These are phyloP conservation scores for Talaromyces borbonicus DNA, from an alignment of 495 filamentous ascomycete genomes.

Conservation along the genomic window DNA sequence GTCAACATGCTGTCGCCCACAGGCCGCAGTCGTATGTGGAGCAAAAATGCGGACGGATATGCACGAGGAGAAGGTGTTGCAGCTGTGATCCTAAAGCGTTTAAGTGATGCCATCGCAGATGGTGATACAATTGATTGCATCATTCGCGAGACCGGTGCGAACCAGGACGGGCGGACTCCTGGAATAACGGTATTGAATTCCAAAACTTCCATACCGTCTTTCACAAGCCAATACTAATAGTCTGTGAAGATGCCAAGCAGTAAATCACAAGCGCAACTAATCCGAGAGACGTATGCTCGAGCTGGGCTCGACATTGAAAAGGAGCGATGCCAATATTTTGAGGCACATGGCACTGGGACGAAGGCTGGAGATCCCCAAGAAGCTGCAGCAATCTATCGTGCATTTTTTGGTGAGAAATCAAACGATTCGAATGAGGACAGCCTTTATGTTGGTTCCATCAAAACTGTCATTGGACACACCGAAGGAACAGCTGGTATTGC, in stretches of 20 bases:
- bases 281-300: slow-evolving; percentile 16
- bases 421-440: background rate
- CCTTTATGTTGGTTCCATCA: slow-evolving; percentile 41
- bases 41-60: slow-evolving; percentile 34
- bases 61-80: slow-evolving; percentile 36
- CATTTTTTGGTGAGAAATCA: slow-evolving; percentile 5
- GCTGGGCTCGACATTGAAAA: slow-evolving; percentile 18
- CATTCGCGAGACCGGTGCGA: slow-evolving; percentile 20
- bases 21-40: slow-evolving; percentile 29
- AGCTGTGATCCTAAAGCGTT: slow-evolving; percentile 27
- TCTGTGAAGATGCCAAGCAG: slow-evolving; percentile 24
- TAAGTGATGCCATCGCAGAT: slow-evolving; percentile 20
- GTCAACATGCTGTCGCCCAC: slow-evolving; percentile 27
- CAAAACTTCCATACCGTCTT: no score
- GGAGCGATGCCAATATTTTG: slow-evolving; percentile 24
- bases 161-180: slow-evolving; percentile 20
- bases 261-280: slow-evolving; percentile 18
- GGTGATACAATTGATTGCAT: slow-evolving; percentile 26
- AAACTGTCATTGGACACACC: slow-evolving; percentile 48
- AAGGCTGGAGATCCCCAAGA: slow-evolving; percentile 24
- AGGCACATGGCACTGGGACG: slow-evolving; percentile 36
- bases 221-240: no score
- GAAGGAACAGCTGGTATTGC: slow-evolving; percentile 30
- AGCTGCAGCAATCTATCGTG: slow-evolving; percentile 13
- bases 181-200: no score